Conservation (phyloP, 768 basidiomycete species). For the Tulasnella sp. region DNA sequence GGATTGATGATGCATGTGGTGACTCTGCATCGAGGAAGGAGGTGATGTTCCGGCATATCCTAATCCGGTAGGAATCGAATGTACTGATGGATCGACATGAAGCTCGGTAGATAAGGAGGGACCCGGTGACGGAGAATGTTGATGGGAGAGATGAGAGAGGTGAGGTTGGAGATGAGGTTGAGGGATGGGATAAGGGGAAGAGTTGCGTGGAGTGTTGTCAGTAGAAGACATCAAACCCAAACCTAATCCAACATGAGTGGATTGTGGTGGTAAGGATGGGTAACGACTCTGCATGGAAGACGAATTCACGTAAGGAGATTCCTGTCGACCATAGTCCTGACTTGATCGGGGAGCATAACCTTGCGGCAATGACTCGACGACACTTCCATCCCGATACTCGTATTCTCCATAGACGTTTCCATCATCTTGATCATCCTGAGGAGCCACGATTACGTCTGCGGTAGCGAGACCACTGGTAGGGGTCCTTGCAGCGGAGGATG, state of each 20-base stretch:
- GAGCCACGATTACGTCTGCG: slow-evolving; percentile 3
- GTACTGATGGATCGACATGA: background rate
- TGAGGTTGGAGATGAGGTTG: background rate
- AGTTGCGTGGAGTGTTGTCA: background rate
- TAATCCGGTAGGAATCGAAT: background rate
- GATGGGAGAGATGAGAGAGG: background rate
- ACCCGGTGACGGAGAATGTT: background rate
- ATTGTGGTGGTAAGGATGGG: too few species aligned
- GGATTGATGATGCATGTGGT: slow-evolving; percentile 6
- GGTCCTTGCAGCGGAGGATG: background rate
- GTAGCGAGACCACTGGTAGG: slow-evolving; percentile 7
- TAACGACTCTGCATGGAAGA: too few species aligned
- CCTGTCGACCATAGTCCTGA: too few species aligned
- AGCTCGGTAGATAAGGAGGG: background rate
- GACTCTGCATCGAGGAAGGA: background rate
- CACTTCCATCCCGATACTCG: background rate
- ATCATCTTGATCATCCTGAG: background rate
- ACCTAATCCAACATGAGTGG: background rate
- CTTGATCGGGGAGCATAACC: too few species aligned
- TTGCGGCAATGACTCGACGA: too few species aligned
- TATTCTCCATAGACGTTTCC: background rate
- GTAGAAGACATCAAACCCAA: background rate
- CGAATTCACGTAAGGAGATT: too few species aligned
- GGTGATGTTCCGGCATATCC: background rate
- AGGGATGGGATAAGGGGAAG: slow-evolving; percentile 8